Base-by-base conservation (phyloP, 2,329 filamentous ascomycete species). In the Sporothrix mexicana region DNA sequence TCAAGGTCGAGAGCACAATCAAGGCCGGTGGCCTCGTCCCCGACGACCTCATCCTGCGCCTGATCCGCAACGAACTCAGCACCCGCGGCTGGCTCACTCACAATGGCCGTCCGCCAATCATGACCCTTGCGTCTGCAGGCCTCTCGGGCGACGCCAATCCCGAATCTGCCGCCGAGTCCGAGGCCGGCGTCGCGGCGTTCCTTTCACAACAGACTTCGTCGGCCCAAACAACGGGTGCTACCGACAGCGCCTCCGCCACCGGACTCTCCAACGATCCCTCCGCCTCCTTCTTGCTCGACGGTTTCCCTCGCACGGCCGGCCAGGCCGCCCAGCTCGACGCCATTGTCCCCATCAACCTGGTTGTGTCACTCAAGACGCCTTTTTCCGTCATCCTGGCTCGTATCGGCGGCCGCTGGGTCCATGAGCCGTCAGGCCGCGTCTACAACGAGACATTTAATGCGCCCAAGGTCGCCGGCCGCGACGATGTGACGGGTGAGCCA, bases 361-460 rank as follows among this genome's bases (percentile, higher is more conserved):
- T 94, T 67, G 91, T 98, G 73, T 94, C 93, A 72, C 86, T 98
- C 77, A 88, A 92, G 79, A 98, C 95, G 0, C 96, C 96, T 0
- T 89, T 93, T 47, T 88, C 92, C 9, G 93, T 98, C 74, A 94
- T 99, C 74, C 87, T 98, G 76, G 90, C 94, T 77, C 92, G 96
- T 72, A 98, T 99, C 77, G 90, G 93, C 59, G 94, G 94, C 69
- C 92, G 96, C 73, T 98, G 95, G 95, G 92, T 98, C 55, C 96
- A 99, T 82, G 92, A 93, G 78, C 90, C 94, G 0, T 97, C 94
- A 0, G 96, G 96, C 1, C 88, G 96, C 41, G 92, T 98, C 17
- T 99, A 99, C 85, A 99, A 99, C 81, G 97, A 94, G 2, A 91
- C 91, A 0, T 99, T 97, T 85, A 94, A 98, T 79, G 88, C 92